Evolutionary conservation across 345 rosid species (phyloP).

Genomic region (Syzygium aromaticum): DNA sequence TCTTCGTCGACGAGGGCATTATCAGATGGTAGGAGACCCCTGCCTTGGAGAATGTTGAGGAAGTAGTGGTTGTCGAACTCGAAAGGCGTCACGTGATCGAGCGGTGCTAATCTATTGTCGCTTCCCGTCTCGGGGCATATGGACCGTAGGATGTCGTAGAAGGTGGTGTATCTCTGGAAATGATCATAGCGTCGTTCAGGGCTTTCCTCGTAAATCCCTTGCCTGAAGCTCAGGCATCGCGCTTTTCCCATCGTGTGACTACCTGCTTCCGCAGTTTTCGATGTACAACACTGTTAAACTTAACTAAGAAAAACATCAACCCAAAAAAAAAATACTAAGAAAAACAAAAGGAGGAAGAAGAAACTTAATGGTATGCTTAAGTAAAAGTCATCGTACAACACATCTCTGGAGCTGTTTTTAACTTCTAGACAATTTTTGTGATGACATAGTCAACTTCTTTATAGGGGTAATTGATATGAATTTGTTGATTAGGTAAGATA

Average conservation of each 20-base stretch:
- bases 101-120: constrained; percentile 36
- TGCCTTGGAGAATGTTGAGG: constrained; percentile 53
- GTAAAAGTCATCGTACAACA: background rate
- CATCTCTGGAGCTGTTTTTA: background rate
- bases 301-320: background rate
- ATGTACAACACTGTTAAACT: background rate
- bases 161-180: constrained; percentile 43
- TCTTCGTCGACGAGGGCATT: constrained; percentile 41
- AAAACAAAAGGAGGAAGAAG: background rate
- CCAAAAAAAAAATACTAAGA: no score
- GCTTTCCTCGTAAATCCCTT: constrained; percentile 31
- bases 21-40: constrained; percentile 55
- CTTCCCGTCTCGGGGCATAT: constrained; percentile 48
- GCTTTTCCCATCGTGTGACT: constrained; percentile 77
- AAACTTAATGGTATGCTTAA: background rate
- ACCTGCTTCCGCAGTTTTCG: constrained; percentile 10
- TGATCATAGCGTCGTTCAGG: constrained; percentile 29
- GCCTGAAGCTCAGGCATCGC: constrained; percentile 65
- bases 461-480: background rate
- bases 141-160: constrained; percentile 32
- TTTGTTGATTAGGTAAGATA: background rate
- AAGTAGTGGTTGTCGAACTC: constrained; percentile 67
- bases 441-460: background rate
- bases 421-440: background rate
- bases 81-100: constrained; percentile 45